These are phyloP conservation scores for Metschnikowia corniflorae DNA, from an alignment of 805 yeast species.

Conservation along the genomic window DNA sequence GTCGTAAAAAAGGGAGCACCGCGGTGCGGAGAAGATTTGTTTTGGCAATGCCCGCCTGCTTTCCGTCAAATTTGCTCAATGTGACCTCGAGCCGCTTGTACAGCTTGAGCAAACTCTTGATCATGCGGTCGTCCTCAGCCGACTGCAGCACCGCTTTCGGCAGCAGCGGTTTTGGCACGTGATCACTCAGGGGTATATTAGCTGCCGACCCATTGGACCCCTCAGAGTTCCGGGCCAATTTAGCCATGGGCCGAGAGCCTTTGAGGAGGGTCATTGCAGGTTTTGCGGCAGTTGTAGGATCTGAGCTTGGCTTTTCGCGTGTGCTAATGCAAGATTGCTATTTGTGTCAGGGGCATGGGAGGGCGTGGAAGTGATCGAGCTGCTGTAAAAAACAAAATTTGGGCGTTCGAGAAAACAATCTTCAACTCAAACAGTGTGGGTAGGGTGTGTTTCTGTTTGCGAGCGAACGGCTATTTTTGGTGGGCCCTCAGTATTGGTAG, in stretches of 20 bases:
- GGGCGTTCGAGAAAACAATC: too few species aligned
- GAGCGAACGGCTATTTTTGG: too few species aligned
- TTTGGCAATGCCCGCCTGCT: constrained; percentile 19
- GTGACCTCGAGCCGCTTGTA: constrained; percentile 42
- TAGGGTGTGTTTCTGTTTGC: too few species aligned
- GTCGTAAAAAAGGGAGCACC: constrained; percentile 29
- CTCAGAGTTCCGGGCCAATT: constrained; percentile 1
- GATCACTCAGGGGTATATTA: neutral
- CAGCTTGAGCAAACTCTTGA: constrained; percentile 15
- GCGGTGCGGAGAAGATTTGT: constrained; percentile 45
- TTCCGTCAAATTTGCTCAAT: constrained; percentile 37
- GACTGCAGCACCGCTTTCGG: constrained; percentile 1
- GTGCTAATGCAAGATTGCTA: too few species aligned
- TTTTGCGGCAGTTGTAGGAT: too few species aligned
- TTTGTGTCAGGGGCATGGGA: too few species aligned
- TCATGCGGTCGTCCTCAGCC: constrained; percentile 10
- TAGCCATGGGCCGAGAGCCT: neutral
- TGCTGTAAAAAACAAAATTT: too few species aligned
- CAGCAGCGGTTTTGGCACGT: neutral
- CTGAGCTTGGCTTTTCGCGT: too few species aligned
- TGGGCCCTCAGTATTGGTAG: too few species aligned
- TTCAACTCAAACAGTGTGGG: too few species aligned
- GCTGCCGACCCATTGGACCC: neutral
- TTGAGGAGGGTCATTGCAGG: constrained; percentile 5
- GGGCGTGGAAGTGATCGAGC: too few species aligned